Base-by-base conservation (phyloP, 2,329 filamentous ascomycete genomes). In the Myrmaecium sp. region DNA sequence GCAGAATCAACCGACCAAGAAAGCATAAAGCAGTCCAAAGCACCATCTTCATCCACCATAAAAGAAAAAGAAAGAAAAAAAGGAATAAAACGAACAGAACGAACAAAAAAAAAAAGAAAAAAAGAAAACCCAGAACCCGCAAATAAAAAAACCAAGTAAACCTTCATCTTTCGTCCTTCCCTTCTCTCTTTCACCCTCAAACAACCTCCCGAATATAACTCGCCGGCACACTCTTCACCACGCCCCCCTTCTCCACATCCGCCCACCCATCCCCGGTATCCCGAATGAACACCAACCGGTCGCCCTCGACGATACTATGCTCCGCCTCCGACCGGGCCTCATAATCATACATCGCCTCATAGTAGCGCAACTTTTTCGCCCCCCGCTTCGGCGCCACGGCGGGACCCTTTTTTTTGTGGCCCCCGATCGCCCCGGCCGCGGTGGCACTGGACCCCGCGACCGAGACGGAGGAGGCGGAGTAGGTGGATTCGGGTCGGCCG, bases 231-330 rank as follows among this genome's bases (percentile, higher is more conserved):
- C 83, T 93, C 46, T 74, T 84, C 25, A 74, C 81, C 21, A 73
- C 60, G 2, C 84, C 84, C 11, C 81, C 83, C 52, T 81, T 83
- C 58, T 95, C 89, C 11, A 98, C 89, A 57, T 95, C 89, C 15
- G 75, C 81, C 89, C 89, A 98, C 1, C 89, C 89, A 56, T 95
- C 89, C 2, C 89, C 89, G 0, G 74, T 67, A 46, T 95, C 86
- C 42, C 74, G 83, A 33, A 94, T 72, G 17, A 98, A 60, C 20
- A 98, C 83, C 43, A 98, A 91, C 27, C 74, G 68, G 53, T 98
- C 89, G 1, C 89, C 89, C 52, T 92, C 86, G 1, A 51, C 49
- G 81, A 98, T 98, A 43, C 66, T 82, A 51, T 86, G 83, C 54
- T 98, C 89, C 5, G 71, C 68, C 5, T 91, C 81, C 37, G 73